phyloP scores from a whole-genome alignment of 306 rosid genomes.

The Lathyrus tuberosus region DNA sequence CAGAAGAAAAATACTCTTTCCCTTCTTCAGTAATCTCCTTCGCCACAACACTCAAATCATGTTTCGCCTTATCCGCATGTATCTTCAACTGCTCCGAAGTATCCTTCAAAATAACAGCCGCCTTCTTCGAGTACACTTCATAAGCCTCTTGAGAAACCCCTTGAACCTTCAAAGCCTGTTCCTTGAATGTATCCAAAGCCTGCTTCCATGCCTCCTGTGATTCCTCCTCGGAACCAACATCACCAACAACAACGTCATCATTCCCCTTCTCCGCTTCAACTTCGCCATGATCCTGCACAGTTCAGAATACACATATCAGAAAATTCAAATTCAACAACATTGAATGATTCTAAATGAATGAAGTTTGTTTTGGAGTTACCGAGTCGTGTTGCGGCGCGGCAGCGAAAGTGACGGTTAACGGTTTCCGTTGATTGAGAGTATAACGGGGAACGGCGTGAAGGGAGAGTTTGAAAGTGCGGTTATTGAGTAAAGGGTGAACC shows the following conservation, averaged over 20 bases:
- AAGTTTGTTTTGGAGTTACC: slow-evolving; percentile 46
- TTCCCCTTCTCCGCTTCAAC: slow-evolving; percentile 59
- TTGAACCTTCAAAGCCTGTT: slow-evolving; percentile 77
- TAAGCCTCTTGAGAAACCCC: slow-evolving; percentile 84
- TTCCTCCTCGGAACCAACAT: slow-evolving; percentile 54
- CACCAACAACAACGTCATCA: background rate
- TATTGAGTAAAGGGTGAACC: slow-evolving; percentile 51
- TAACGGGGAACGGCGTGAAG: slow-evolving; percentile 13
- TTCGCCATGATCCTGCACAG: slow-evolving; percentile 54
- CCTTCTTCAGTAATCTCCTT: slow-evolving; percentile 78
- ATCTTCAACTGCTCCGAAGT: slow-evolving; percentile 75
- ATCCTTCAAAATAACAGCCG: slow-evolving; percentile 63
- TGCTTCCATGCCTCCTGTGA: slow-evolving; percentile 84
- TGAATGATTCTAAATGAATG: background rate
- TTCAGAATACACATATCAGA: slow-evolving; percentile 24
- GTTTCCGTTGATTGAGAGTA: slow-evolving; percentile 43
- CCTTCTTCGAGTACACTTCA: slow-evolving; percentile 77
- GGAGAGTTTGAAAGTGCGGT: slow-evolving; percentile 42
- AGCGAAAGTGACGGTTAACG: slow-evolving; percentile 46
- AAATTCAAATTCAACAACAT: background rate
- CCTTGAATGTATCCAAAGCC: slow-evolving; percentile 72
- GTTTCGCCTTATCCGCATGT: slow-evolving; percentile 74
- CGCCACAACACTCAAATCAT: slow-evolving; percentile 64
- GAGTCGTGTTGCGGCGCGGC: slow-evolving; percentile 68
- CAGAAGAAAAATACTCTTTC: slow-evolving; percentile 66